These are phyloP conservation scores for Xylaria telfairii DNA, from an alignment of 495 filamentous ascomycete species.

Conservation along the genomic window DNA sequence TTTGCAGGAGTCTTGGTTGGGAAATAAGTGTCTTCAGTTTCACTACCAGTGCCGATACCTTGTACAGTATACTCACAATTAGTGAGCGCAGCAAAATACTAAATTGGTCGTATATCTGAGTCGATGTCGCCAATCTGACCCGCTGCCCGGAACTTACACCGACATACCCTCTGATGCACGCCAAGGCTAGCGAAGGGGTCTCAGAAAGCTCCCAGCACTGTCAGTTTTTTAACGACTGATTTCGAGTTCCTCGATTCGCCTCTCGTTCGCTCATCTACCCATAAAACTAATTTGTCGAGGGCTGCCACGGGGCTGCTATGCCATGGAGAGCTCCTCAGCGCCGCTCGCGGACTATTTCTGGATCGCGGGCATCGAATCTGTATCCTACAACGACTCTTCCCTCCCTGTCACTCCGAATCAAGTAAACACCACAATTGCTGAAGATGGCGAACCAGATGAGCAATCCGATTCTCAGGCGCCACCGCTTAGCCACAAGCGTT, in stretches of 20 bases:
- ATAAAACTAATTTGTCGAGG: constrained; percentile 12
- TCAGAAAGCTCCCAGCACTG: not conserved
- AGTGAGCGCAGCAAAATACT: not conserved
- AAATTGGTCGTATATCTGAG: not conserved
- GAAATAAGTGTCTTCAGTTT: not conserved
- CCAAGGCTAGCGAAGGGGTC: constrained; percentile 1
- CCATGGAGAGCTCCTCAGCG: constrained; percentile 67
- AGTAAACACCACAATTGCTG: constrained; percentile 80
- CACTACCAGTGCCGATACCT: constrained; percentile 10
- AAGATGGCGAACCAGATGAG: constrained; percentile 73
- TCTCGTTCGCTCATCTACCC: not conserved
- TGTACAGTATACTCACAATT: constrained; percentile 9
- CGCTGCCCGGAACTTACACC: not conserved
- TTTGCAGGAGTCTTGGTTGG: constrained; percentile 5
- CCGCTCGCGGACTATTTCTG: constrained; percentile 99
- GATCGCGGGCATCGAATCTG: constrained; percentile 90
- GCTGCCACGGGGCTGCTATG: constrained; percentile 46
- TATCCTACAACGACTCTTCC: constrained; percentile 61
- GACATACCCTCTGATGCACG: constrained; percentile 14
- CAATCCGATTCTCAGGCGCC: constrained; percentile 45
- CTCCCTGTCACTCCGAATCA: constrained; percentile 39
- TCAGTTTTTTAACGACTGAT: not conserved
- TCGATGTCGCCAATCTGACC: not conserved
- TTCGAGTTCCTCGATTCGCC: not conserved
- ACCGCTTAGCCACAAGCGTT: constrained; percentile 54